Evolutionary conservation across 345 rosid genomes (phyloP), one percentile per base, ranked within the genome.

Genomic region (sweet orange (Citrus sinensis)): DNA sequence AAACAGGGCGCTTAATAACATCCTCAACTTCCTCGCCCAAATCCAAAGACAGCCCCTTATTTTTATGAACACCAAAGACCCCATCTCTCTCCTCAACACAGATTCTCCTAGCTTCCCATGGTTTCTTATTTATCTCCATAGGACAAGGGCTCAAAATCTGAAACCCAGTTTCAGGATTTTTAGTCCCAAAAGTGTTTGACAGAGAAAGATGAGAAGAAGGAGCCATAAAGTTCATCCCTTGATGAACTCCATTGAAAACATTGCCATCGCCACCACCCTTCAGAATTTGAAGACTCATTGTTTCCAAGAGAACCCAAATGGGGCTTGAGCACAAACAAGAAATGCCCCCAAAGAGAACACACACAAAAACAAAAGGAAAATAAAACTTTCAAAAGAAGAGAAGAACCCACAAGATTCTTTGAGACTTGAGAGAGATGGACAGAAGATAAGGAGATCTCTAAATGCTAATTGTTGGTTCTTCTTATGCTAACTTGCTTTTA

Each of bases 271-370:
- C 51, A 46, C 67, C 85, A 64, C 46, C 22, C 49, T 54, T 80
- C 49, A 79, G 66, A 29, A 46, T 70, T 70, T 71, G 78, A 4
- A 58, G 81, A 83, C 77, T 85, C 92, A 89, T 87, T 80, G 73
- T 75, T 46, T 46, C 51, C 51, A 46, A 46, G 51, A 46, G 51
- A 46, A 46, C 51, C 51, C 51, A 46, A 46, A 46, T 46, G 17
- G 17, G 51, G 51, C 16, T 3, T 46, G 17, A 46, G 17, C 51
- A 46, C 49, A 46, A 46, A 13, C 17, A 46, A 1, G 1, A 13
- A 46, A 46, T 13, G 17, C 51, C 51, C 2, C 2, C 51, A 13
- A 46, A 46, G 51, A 46, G 22, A 54, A 16, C 58, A 17, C 58
- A 16, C 58, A 16, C 58, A 17, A 54, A 62, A 71, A 29, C 46